Percentiles rank a stretch among this genome's conserved stretches.
Evolutionary conservation across 306 rosid genomes (phyloP).

Genomic region (Malus asiatica): DNA sequence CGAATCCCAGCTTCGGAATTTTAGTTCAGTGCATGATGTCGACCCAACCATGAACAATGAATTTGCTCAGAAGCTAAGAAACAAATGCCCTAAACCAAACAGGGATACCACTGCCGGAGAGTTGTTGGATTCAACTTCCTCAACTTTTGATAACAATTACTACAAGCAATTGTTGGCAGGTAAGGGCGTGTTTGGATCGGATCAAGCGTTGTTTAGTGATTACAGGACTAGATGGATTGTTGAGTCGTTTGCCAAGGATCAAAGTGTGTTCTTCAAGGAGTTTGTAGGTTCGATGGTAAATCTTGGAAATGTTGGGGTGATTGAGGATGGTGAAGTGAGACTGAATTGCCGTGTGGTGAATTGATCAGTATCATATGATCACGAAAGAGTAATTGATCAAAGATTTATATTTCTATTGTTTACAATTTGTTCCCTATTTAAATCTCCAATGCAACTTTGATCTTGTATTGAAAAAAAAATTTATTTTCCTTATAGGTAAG

Average conservation of each 20-base stretch:
- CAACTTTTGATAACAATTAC: constrained; percentile 66
- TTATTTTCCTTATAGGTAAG: not conserved
- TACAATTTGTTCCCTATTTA: too few relatives aligned
- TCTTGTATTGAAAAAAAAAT: not conserved
- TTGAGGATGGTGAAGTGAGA: constrained; percentile 52
- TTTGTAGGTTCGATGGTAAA: constrained; percentile 61
- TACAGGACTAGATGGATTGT: constrained; percentile 57
- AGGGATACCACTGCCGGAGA: constrained; percentile 39
- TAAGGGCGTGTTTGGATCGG: constrained; percentile 58
- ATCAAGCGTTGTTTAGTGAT: constrained; percentile 54
- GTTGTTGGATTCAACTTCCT: constrained; percentile 56
- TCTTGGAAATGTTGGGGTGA: constrained; percentile 51
- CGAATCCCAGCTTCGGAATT: constrained; percentile 34
- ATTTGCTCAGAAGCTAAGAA: constrained; percentile 35
- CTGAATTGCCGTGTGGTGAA: constrained; percentile 44
- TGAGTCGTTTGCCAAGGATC: constrained; percentile 57
- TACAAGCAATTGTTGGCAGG: constrained; percentile 41
- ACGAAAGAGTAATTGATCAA: not conserved
- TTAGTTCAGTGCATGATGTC: constrained; percentile 34
- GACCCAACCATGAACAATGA: constrained; percentile 48
- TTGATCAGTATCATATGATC: constrained; percentile 5
- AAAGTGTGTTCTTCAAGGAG: constrained; percentile 46
- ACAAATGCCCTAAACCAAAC: constrained; percentile 42
- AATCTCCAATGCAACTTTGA: too few relatives aligned
- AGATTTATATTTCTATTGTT: not conserved